Base-by-base conservation (phyloP, 441 rosid genomes). In the Arabidopsis hybrid region DNA sequence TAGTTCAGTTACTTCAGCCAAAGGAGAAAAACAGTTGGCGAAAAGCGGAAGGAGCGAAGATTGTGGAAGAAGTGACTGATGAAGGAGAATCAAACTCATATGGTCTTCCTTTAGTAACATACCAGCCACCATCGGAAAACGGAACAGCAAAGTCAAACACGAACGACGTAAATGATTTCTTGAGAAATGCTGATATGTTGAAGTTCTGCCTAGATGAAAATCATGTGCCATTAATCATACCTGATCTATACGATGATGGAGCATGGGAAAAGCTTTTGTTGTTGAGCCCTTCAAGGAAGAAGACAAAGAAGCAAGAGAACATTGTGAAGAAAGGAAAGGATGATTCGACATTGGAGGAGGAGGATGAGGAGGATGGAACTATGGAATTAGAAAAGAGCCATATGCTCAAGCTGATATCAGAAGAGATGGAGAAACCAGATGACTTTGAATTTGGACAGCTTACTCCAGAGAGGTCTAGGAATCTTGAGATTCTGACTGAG, bases 211-310 rank as follows among this genome's bases (percentile, higher is more conserved):
- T 87, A 80, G 97, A 92, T 70, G 96, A 88, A 46, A 85, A 83
- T 80, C 90, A 74, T 65, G 72, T 72, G 4, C 86, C 96, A 2
- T 78, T 87, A 68, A 69, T 83, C 63, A 81, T 86, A 59, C 91
- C 89, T 18, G 99, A 92, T 72, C 71, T 90, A 18, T 85, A 80
- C 18, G 93, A 88, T 52, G 95, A 89, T 74, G 81, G 88, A 53
- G 86, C 89, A 10, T 95, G 97, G 97, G 97, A 84, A 40, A 83
- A 88, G 79, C 87, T 92, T 62, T 83, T 91, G 80, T 76, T 84
- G 72, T 80, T 76, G 49, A 79, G 84, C 68, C 88, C 69, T 79
- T 81, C 66, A 18, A 26, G 52, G 83, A 76, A 65, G 83, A 75
- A 61, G 89, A 88, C 31, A 56, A 63, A 38, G 78, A 83, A 82